Base-by-base conservation (phyloP, 306 rosid species). In the Rubus idaeus region DNA sequence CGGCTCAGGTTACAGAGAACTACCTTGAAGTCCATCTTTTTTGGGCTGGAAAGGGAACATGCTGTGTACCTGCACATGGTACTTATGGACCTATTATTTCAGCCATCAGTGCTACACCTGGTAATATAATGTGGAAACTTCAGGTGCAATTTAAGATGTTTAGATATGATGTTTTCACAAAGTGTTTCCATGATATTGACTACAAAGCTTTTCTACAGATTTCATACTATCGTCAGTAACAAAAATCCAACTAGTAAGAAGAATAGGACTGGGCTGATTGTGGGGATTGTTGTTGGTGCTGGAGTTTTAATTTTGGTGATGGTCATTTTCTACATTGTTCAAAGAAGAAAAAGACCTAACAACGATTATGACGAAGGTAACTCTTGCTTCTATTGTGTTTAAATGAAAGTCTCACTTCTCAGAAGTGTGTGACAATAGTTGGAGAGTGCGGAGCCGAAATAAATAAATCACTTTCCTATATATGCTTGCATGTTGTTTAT, bases 1-100 rank as follows among this genome's bases (percentile, higher is more conserved):
- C 51, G 35, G 87, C 71, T 83, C 64, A 39, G 46, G 96, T 93
- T 44, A 75, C 90, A 49, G 85, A 88, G 82, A 93, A 87, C 78
- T 79, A 67, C 86, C 58, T 93, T 20, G 98, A 91, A 79, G 78
- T 93, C 73, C 98, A 93, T 85, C 90, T 93, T 40, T 85, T 91
- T 78, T 91, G 96, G 98, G 96, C 95, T 20, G 98, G 98, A 53
- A 93, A 93, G 78, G 98, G 98, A 50, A 90, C 94, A 61, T 91
- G 96, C 53, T 91, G 96, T 76, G 77, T 89, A 58, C 96, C 95
- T 60, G 6, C 0, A 10, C 89, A 74, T 68, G 94, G 90, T 73
- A 80, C 88, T 51, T 90, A 86, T 78, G 98, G 98, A 3, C 97
- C 98, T 79, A 68, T 87, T 75, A 75, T 93, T 85, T 89, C 89